Evolutionary conservation across 2,329 filamentous ascomycete genomes (phyloP), one percentile per base, ranked within the genome.

Genomic region (Alternaria longipes): DNA sequence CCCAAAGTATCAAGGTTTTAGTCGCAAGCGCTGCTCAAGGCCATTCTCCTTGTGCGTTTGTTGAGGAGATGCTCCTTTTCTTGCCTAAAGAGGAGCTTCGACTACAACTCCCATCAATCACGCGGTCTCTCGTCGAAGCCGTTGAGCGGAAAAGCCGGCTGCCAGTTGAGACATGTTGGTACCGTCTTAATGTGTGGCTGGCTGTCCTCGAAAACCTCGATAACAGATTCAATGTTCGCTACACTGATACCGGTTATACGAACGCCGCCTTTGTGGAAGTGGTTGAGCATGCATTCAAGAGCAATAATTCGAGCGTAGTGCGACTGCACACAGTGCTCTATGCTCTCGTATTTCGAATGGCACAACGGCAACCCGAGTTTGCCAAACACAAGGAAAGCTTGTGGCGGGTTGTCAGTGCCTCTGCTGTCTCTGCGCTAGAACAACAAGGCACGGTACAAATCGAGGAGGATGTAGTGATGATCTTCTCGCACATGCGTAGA

Each of bases 141-240:
- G 49, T 56, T 8, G 34, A 49, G 8, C 28, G 42, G 24, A 60
- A 49, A 30, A 24, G 40, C 11, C 30, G n/a, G 16, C n/a, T 57
- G 8, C 14, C 53, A n/a, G 20, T 18, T 12, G 40, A 30, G 5
- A 55, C 18, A 11, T 42, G 55, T 20, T 44, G 32, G 22, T 12
- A 28, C 5, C 41, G 49, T 50, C 41, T 73, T 30, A 47, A 61
- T 4, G 54, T 46, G 11, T 74, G 72, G 72, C 50, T 73, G 24
- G 54, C 52, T 26, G 36, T 75, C n/a, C 62, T 73, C 12, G 60
- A 69, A 28, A 34, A 32, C 14, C 36, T 73, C 9, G 70, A 73
- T 45, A 30, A 18, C 24, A 49, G 42, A 30, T 22, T 16, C 38
- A 18, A 54, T 20, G 41, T 18, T 14, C 34, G 30, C 40, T n/a